Evolutionary conservation across 2,329 filamentous ascomycete species (phyloP), one percentile per base, ranked within the genome.

Genomic region (Ceratocystis albifundus): DNA sequence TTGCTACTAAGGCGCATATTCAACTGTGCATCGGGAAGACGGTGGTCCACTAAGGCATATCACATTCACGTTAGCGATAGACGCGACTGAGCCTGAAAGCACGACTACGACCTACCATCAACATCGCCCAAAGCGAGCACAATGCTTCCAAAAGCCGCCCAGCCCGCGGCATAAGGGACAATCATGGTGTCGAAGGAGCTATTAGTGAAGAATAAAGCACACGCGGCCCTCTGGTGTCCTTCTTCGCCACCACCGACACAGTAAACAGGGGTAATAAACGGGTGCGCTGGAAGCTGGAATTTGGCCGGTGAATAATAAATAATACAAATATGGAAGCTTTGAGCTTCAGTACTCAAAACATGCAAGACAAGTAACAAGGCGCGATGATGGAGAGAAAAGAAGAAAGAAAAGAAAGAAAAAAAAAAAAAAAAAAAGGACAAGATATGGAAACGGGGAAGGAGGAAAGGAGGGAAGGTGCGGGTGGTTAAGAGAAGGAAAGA

Each of bases 1-100:
- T 68, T 68, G 25, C 57, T 65, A 50, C 66, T 66, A 6, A 66
- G 30, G 17, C 62, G 69, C 30, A 65, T 63, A 28, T 69, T 65
- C 57, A 69, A 62, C 61, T 69, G 66, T 61, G 67, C 68, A 66
- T 65, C 50, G 20, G 70, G 64, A 5, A 65, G 30, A 41, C 4
- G 12, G 48, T 44, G 50, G 22, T 32, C 22, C 25, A 22, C 48
- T 55, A 12, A 12, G 3, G 5, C 20, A 17, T 7, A 5, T 46
- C 25, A 48, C 15, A 15, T 41, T 41, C 36, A 45, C 36, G 22
- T 55, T 30, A n/a, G 53, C 10, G n/a, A 61, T 10, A 22, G 46
- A 15, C 32, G n/a, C 44, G 10, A n/a, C 32, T n/a, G 5, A 7
- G 12, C 55, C 22, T 7, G 28, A 1, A 59, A 7, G 28, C 25